These are phyloP conservation scores for Nepenthes mirabilis DNA, from an alignment of 148 eudicot genomes.

Conservation along the genomic window DNA sequence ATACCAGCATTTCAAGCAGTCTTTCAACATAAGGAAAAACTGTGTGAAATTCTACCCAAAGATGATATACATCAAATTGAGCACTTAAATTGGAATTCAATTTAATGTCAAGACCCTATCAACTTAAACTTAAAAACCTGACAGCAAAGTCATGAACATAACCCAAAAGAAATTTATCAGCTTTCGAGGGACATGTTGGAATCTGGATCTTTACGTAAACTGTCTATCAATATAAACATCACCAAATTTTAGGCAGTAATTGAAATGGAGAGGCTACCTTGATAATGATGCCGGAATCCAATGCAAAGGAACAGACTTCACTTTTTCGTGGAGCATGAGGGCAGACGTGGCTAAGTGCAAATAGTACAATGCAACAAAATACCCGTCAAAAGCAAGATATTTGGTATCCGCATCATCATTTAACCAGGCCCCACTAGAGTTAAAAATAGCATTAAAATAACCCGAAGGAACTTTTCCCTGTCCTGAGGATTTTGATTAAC, in stretches of 20 bases:
- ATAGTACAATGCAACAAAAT: slow-evolving; percentile 71
- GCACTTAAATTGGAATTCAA: too few species aligned
- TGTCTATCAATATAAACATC: too few species aligned
- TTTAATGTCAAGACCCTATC: too few species aligned
- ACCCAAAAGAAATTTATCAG: too few species aligned
- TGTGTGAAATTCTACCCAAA: too few species aligned
- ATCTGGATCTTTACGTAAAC: too few species aligned
- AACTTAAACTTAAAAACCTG: too few species aligned
- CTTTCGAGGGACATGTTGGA: too few species aligned
- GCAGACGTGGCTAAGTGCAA: slow-evolving; percentile 73
- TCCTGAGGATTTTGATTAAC: slow-evolving; percentile 72
- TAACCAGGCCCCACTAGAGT: slow-evolving; percentile 77
- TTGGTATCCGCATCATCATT: slow-evolving; percentile 74
- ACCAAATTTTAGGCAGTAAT: not conserved
- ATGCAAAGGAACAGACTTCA: slow-evolving; percentile 78
- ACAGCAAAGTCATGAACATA: too few species aligned
- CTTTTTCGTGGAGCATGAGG: slow-evolving; percentile 61
- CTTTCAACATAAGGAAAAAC: too few species aligned
- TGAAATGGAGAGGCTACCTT: slow-evolving; percentile 34
- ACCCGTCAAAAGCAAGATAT: slow-evolving; percentile 88
- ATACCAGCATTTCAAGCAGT: too few species aligned
- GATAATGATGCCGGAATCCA: slow-evolving; percentile 86
- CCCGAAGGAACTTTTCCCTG: slow-evolving; percentile 97
- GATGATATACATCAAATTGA: too few species aligned
- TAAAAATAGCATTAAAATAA: slow-evolving; percentile 73